phyloP scores from a whole-genome alignment of 179 eudicot species.

The Actinidia arguta region DNA sequence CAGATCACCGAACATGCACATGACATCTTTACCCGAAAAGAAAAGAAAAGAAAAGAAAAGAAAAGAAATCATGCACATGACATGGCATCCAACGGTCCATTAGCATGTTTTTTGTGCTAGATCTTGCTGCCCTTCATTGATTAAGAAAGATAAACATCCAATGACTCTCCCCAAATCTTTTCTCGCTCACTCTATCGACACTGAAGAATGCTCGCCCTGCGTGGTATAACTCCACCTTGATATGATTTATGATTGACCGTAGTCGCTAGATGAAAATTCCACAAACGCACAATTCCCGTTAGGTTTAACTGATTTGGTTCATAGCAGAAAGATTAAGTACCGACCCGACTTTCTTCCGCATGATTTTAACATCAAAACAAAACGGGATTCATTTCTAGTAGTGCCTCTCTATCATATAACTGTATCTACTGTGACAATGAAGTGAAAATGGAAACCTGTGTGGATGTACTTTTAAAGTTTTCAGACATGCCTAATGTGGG shows the following conservation, averaged over 20 bases:
- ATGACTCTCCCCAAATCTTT: no score
- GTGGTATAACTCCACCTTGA: no score
- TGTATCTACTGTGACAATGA: neutral
- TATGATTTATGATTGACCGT: no score
- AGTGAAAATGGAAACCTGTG: neutral
- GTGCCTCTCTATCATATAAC: neutral
- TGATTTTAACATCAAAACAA: neutral
- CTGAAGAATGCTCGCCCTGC: no score
- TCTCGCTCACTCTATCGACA: no score
- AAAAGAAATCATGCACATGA: neutral
- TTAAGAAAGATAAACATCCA: no score
- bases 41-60: neutral
- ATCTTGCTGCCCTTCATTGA: neutral
- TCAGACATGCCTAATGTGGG: constrained; percentile 16
- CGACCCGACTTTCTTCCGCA: no score
- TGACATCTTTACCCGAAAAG: neutral
- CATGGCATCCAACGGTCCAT: neutral
- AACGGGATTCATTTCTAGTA: no score
- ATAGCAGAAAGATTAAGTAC: no score
- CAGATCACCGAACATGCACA: constrained; percentile 17
- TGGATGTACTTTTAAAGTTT: constrained; percentile 5
- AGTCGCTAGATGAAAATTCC: no score
- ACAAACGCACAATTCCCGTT: no score
- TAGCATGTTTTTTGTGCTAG: neutral
- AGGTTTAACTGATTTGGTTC: no score